Conservation (phyloP, 2,329 filamentous ascomycete genomes). For the Aureobasidium subglaciale region DNA sequence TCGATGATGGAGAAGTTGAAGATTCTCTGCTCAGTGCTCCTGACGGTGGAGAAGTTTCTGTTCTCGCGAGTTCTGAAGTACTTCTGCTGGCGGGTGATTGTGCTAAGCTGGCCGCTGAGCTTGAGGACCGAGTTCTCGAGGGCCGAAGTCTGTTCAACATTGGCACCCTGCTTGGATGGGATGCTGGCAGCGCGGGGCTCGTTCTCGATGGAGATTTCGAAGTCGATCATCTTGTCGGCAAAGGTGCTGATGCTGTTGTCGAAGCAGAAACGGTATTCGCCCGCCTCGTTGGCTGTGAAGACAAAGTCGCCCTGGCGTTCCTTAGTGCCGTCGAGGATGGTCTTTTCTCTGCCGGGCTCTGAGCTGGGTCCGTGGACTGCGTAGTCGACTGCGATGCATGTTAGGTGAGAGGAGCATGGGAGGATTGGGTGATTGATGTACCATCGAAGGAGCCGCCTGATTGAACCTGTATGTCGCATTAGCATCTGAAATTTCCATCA, state of each 20-base stretch:
- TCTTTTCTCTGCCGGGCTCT: conserved; percentile 48
- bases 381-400: conserved; percentile 63
- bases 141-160: conserved; percentile 78
- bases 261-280: conserved; percentile 97
- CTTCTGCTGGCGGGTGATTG: conserved; percentile 94
- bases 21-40: conserved; percentile 90
- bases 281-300: conserved; percentile 80
- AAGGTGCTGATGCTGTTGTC: conserved; percentile 98
- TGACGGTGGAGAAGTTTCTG: conserved; percentile 95
- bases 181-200: conserved; percentile 68
- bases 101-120: conserved; percentile 84
- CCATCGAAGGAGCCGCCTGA: conserved; percentile 77
- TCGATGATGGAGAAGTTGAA: conserved; percentile 97
- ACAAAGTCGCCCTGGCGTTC: conserved; percentile 96
- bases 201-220: conserved; percentile 95
- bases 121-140: conserved; percentile 95
- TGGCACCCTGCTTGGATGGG: conserved; percentile 80
- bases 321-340: conserved; percentile 80
- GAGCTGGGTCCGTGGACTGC: conserved; percentile 68
- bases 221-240: conserved; percentile 91
- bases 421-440: background rate
- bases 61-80: conserved; percentile 99
- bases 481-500: background rate
- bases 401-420: background rate
- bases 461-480: conserved; percentile 63